Base-by-base conservation (phyloP, 2,329 filamentous ascomycete genomes). In the Coleophoma cylindrospora region DNA sequence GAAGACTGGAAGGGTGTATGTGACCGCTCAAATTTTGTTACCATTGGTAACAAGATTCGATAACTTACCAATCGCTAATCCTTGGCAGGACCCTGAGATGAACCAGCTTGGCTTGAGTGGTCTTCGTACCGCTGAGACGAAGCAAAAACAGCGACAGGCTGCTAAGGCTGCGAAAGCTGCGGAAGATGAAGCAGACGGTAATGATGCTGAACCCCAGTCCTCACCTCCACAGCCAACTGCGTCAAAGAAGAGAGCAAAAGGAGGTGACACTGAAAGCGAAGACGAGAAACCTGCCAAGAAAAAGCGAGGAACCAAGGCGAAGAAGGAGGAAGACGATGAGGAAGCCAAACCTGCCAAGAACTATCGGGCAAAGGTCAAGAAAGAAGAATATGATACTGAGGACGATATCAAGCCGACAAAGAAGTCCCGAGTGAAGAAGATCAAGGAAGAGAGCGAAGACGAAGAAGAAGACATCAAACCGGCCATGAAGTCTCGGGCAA, bases 1-100 rank as follows among this genome's bases (percentile, higher is more conserved):
- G 85, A 89, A 47, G 92, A 96, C 60, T 96, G 90, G 83, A 92
- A 86, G 34, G 90, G 90, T 12, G 91, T 95, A 77, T 71, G 87
- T 74, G 33, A 21, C 59, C 32, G 13, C 27, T 13, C 2, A 13
- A 15, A 40, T 55, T 32, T 22, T 34, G 21, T 34, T 14, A 44
- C n/a, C n/a, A n/a, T n/a, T n/a, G n/a, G n/a, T n/a, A n/a, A n/a
- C n/a, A n/a, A n/a, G n/a, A n/a, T n/a, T n/a, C n/a, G n/a, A n/a
- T n/a, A n/a, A n/a, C n/a, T n/a, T n/a, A n/a, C 40, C 40, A 44
- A 4, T 15, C 37, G 21, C 37, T 50, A 36, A 36, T 33, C 10
- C 4, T 37, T 33, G 17, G 8, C 50, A 66, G 64, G 65, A 67
- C 37, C 60, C 63, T 38, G 64, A 65, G 40, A 65, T 66, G 59